Percentiles rank a stretch among this genome's conserved stretches.
Evolutionary conservation across 164 flowering plant genomes (phyloP).

Genomic region (Nymphaea colorata): DNA sequence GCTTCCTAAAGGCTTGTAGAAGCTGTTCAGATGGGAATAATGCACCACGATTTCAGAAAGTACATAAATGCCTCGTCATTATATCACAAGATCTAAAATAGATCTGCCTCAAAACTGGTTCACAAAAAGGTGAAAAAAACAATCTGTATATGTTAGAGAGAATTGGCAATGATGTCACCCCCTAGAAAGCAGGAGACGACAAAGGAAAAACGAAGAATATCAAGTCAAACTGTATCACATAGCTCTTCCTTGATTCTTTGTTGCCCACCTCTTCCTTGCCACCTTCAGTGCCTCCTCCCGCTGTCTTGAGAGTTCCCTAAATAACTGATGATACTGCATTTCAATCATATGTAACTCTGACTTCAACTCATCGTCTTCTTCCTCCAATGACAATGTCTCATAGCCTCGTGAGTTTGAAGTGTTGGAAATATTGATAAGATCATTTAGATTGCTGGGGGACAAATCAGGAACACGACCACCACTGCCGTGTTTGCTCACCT

Average conservation of each 20-base stretch:
- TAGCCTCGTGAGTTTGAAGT: constrained; percentile 7
- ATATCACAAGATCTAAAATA: neutral
- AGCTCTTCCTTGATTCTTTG: constrained; percentile 25
- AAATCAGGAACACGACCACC: constrained; percentile 6
- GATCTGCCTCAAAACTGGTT: neutral
- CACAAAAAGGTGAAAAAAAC: neutral
- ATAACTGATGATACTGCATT: constrained; percentile 37
- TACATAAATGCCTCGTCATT: neutral
- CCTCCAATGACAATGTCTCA: constrained; percentile 16
- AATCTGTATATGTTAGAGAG: neutral
- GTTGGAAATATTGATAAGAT: constrained; percentile 16
- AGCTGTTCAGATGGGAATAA: neutral
- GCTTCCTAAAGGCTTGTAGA: neutral
- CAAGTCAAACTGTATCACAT: constrained; percentile 9
- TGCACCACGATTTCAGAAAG: neutral
- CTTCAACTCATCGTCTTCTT: constrained; percentile 32
- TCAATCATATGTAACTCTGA: constrained; percentile 48
- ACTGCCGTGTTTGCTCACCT: constrained; percentile 3
- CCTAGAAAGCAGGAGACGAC: neutral
- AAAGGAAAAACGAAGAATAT: neutral
- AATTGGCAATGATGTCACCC: neutral
- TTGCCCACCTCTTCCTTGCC: constrained; percentile 42
- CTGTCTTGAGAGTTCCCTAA: constrained; percentile 41
- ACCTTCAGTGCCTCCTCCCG: constrained; percentile 46
- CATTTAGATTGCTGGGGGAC: constrained; percentile 8